These are phyloP conservation scores for Sporothrix phasma DNA, from an alignment of 2,329 filamentous ascomycete species.

Conservation along the genomic window DNA sequence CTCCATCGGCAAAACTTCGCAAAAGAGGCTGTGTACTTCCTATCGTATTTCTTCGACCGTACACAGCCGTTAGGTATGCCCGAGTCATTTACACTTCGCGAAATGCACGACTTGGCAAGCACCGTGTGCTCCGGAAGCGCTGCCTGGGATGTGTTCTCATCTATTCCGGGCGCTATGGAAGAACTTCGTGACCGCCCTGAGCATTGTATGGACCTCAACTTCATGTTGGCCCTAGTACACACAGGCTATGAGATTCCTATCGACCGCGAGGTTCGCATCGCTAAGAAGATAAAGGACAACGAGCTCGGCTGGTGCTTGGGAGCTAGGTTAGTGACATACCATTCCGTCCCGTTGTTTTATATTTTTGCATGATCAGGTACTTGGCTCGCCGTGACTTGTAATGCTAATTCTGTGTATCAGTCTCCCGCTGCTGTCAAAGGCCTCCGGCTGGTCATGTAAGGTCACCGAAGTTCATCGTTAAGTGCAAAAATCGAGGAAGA, in stretches of 20 bases:
- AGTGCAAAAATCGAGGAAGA: no score
- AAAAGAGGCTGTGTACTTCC: slow-evolving; percentile 85
- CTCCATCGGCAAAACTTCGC: slow-evolving; percentile 84
- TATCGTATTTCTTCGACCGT: slow-evolving; percentile 97
- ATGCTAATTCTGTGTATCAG: slow-evolving; percentile 33
- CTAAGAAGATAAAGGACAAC: slow-evolving; percentile 97
- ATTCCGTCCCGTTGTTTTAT: not conserved
- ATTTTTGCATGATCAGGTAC: not conserved
- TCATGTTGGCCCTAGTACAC: slow-evolving; percentile 87
- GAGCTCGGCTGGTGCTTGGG: slow-evolving; percentile 97
- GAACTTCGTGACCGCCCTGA: slow-evolving; percentile 78
- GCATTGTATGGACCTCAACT: slow-evolving; percentile 90
- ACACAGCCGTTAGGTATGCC: slow-evolving; percentile 92
- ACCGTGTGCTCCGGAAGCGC: slow-evolving; percentile 73
- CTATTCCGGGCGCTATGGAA: slow-evolving; percentile 64
- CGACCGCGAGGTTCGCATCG: slow-evolving; percentile 90
- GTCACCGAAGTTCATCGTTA: slow-evolving; percentile 58
- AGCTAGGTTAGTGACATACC: slow-evolving; percentile 59
- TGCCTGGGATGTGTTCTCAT: slow-evolving; percentile 71
- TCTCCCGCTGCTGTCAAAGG: slow-evolving; percentile 70
- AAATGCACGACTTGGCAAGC: slow-evolving; percentile 75
- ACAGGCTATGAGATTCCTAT: slow-evolving; percentile 98
- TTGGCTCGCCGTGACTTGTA: not conserved
- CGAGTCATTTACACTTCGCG: slow-evolving; percentile 86
- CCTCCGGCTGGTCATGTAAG: slow-evolving; percentile 85